Conservation (phyloP, 352 stramenopile species). For the Elongisporangium undulatum region DNA sequence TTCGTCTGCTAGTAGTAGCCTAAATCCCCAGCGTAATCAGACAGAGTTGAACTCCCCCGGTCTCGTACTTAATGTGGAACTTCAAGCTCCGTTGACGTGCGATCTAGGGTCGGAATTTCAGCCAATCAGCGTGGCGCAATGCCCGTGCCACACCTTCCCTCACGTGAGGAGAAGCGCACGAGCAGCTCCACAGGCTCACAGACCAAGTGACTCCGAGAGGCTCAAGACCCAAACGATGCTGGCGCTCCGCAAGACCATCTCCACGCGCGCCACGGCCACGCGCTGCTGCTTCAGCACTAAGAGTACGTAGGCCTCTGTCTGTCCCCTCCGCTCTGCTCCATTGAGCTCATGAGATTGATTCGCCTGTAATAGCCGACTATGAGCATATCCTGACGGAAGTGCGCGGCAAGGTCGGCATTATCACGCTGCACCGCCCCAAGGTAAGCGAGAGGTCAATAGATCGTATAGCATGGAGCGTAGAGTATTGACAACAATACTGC, state of each 20-base stretch:
- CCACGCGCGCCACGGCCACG: conserved; percentile 17
- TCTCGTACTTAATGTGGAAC: not conserved
- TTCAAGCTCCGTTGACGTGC: conserved; percentile 4
- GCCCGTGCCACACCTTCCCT: conserved; percentile 9
- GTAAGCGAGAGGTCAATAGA: conserved; percentile 12
- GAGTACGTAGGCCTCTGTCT: conserved; percentile 17
- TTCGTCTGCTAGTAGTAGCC: conserved; percentile 13
- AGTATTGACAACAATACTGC: too few relatives aligned
- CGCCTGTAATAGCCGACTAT: conserved; percentile 47
- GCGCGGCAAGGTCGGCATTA: conserved; percentile 90
- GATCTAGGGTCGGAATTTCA: conserved; percentile 9
- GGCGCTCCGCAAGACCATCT: conserved; percentile 28
- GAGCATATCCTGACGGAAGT: conserved; percentile 88
- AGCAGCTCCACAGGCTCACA: not conserved
- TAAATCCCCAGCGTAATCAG: too few relatives aligned
- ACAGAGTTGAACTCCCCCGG: too few relatives aligned
- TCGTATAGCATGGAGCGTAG: not conserved
- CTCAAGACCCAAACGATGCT: conserved; percentile 30
- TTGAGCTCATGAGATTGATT: not conserved
- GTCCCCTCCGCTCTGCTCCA: not conserved
- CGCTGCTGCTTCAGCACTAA: conserved; percentile 51
- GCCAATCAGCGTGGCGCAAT: conserved; percentile 16
- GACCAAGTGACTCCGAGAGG: not conserved
- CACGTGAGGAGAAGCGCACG: conserved; percentile 6
- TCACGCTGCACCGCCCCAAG: conserved; percentile 96